Conservation (phyloP, 2,329 filamentous ascomycete species). For the Hyphodiscus sp. region DNA sequence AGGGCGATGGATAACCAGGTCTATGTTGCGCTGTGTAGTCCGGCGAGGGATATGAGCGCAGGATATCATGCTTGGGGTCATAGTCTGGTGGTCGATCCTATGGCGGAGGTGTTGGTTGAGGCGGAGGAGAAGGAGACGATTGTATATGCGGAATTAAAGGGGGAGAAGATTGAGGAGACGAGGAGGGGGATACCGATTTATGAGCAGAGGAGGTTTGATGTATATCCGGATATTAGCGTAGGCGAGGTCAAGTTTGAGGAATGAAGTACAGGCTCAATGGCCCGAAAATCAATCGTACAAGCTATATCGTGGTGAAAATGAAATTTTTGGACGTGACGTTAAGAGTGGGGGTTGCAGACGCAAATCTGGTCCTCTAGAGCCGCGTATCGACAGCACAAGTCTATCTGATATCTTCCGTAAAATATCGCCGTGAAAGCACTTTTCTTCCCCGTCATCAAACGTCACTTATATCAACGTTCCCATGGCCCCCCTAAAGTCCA, state of each 20-base stretch:
- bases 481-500: background rate
- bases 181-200: conserved; percentile 80
- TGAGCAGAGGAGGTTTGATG: conserved; percentile 83
- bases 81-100: conserved; percentile 80
- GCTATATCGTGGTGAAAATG: background rate
- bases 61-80: conserved; percentile 90
- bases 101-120: conserved; percentile 74
- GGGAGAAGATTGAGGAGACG: conserved; percentile 63
- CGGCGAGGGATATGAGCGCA: conserved; percentile 70
- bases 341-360: background rate
- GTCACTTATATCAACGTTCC: background rate
- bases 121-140: conserved; percentile 72
- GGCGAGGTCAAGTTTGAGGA: conserved; percentile 35
- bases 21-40: conserved; percentile 89
- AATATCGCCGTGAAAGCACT: background rate
- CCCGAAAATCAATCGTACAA: background rate
- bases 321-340: background rate
- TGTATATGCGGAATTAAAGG: conserved; percentile 65
- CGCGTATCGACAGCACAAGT: background rate
- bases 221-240: conserved; percentile 83
- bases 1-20: conserved; percentile 90
- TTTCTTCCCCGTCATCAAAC: background rate
- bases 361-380: background rate
- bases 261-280: background rate
- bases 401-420: background rate